These are phyloP conservation scores for Fusarium albosuccineum DNA, from an alignment of 2,329 filamentous ascomycete species.

Conservation along the genomic window DNA sequence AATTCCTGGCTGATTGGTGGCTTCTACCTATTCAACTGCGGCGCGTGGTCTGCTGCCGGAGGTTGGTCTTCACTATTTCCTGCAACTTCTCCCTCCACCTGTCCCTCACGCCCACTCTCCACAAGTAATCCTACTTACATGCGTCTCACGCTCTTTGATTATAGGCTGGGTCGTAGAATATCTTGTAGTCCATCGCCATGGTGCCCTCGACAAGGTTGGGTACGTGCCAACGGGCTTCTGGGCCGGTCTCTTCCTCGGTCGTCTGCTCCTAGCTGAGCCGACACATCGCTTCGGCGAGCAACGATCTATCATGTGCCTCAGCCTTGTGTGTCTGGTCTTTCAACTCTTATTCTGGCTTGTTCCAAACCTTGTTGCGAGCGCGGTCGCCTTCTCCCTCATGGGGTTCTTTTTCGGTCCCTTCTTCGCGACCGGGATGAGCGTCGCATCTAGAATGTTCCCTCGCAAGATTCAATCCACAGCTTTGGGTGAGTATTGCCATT, in stretches of 20 bases:
- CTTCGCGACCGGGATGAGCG: neutral
- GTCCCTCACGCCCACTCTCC: neutral
- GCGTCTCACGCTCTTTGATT: neutral
- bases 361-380: neutral
- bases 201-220: neutral
- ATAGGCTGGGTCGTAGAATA: slow-evolving; percentile 1
- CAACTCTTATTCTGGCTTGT: neutral
- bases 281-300: neutral
- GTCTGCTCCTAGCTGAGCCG: neutral
- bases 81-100: no score
- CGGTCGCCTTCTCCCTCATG: neutral
- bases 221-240: neutral
- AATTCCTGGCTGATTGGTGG: no score
- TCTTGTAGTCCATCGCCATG: neutral
- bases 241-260: neutral
- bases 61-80: no score
- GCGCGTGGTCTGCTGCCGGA: no score
- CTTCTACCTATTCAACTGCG: no score
- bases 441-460: neutral
- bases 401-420: neutral
- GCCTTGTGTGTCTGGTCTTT: neutral
- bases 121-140: neutral
- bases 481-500: no score
- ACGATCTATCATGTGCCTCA: neutral
- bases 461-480: neutral